phyloP scores from a whole-genome alignment of 345 rosid genomes.

The Syzygium aromaticum region DNA sequence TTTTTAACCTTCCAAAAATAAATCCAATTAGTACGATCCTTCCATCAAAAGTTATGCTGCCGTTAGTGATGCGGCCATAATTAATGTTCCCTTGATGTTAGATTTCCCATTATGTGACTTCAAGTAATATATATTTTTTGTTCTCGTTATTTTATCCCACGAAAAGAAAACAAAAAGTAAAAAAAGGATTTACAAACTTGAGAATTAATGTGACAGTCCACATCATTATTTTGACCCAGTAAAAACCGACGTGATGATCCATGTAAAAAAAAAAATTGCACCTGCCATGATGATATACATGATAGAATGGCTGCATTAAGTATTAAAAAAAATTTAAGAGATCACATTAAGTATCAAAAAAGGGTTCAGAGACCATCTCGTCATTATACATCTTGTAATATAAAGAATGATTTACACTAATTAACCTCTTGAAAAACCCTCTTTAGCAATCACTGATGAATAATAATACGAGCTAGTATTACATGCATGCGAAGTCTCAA shows the following conservation, averaged over 20 bases:
- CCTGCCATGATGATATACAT: not conserved
- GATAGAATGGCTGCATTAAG: not conserved
- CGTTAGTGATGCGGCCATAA: not conserved
- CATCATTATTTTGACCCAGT: too few species aligned
- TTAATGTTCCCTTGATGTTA: not conserved
- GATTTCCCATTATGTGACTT: not conserved
- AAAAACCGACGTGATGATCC: rapidly evolving
- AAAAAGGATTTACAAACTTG: too few species aligned
- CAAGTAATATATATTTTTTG: not conserved
- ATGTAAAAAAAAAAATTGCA: not conserved
- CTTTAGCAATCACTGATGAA: not conserved
- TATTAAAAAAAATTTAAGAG: not conserved
- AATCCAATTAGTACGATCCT: not conserved
- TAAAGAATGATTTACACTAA: not conserved
- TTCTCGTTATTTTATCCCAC: not conserved
- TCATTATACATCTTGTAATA: not conserved
- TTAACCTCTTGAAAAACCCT: not conserved
- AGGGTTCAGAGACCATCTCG: not conserved
- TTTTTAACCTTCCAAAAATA: not conserved
- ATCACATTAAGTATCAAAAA: not conserved
- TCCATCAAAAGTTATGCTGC: not conserved
- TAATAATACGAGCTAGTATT: not conserved
- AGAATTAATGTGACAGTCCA: not conserved
- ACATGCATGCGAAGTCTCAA: not conserved
- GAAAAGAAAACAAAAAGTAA: rapidly evolving